Percentiles rank a stretch among this genome's conserved stretches.
Conservation (phyloP, 352 stramenopile genomes). For the Phytophthora ramorum region DNA sequence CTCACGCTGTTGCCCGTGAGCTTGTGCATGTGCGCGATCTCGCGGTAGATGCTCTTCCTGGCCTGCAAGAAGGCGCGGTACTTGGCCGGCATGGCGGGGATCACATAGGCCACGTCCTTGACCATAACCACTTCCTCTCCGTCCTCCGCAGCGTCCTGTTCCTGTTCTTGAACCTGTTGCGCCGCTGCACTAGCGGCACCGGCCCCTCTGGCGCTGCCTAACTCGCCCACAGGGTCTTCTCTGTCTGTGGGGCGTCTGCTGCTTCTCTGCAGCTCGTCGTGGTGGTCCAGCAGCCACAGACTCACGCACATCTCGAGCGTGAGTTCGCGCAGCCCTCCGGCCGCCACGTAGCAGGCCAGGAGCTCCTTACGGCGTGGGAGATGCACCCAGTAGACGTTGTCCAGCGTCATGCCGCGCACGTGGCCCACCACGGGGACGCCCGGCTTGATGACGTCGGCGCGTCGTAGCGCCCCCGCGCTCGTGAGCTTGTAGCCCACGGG, state of each 20-base stretch:
- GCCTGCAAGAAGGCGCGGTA: slow-evolving; percentile 94
- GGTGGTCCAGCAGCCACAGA: slow-evolving; percentile 79
- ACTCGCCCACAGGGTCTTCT: slow-evolving; percentile 54
- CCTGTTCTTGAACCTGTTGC: slow-evolving; percentile 11
- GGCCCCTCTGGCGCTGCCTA: background rate
- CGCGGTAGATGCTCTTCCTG: slow-evolving; percentile 93
- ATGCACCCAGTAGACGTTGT: slow-evolving; percentile 85
- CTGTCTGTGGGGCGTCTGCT: slow-evolving; percentile 8
- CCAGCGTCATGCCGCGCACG: slow-evolving; percentile 66
- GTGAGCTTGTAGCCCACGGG: slow-evolving; percentile 95
- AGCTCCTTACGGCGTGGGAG: slow-evolving; percentile 68
- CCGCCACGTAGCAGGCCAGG: slow-evolving; percentile 71
- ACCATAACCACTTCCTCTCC: slow-evolving; percentile 24
- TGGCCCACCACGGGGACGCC: slow-evolving; percentile 59
- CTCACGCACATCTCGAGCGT: slow-evolving; percentile 90
- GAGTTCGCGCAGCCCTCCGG: slow-evolving; percentile 55
- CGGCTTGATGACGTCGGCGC: slow-evolving; percentile 89
- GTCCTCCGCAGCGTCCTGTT: background rate
- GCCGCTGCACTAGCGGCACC: background rate
- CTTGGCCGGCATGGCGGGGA: slow-evolving; percentile 93
- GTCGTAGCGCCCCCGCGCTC: slow-evolving; percentile 68
- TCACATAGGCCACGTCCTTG: slow-evolving; percentile 40
- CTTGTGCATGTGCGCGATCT: slow-evolving; percentile 96
- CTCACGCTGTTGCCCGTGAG: slow-evolving; percentile 85
- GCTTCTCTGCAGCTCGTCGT: slow-evolving; percentile 46